Evolutionary conservation across 371 early-diverging fungal genomes (phyloP).

Genomic region (Apophysomyces variabilis): DNA sequence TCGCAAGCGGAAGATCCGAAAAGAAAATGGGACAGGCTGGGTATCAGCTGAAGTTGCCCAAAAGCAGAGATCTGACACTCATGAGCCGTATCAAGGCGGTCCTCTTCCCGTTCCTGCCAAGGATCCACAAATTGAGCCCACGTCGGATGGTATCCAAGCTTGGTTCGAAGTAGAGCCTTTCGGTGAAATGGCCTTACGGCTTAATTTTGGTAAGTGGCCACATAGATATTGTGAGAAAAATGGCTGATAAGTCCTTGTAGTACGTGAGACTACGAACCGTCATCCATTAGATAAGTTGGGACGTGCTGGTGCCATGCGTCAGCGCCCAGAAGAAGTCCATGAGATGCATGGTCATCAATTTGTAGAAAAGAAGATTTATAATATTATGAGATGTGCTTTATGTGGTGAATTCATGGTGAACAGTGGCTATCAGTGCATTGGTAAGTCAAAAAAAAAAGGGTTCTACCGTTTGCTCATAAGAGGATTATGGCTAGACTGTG

Average conservation of each 20-base stretch:
- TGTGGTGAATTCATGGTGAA: conserved; percentile 90
- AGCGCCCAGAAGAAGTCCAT: conserved; percentile 73
- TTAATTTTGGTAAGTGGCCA: conserved; percentile 70
- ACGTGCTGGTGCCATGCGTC: conserved; percentile 88
- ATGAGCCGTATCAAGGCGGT: background rate
- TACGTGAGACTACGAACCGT: conserved; percentile 43
- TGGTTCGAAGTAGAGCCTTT: conserved; percentile 94
- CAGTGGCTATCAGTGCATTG: conserved; percentile 88
- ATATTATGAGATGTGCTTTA: conserved; percentile 92
- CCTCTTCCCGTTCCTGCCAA: conserved; percentile 4
- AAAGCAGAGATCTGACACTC: conserved; percentile 9
- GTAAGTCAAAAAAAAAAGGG: conserved; percentile 35
- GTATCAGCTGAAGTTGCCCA: conserved; percentile 37
- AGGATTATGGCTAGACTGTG: conserved; percentile 70
- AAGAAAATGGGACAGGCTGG: conserved; percentile 47
- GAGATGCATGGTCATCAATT: conserved; percentile 92
- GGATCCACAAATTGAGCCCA: background rate
- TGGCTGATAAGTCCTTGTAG: conserved; percentile 14
- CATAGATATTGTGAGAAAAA: background rate
- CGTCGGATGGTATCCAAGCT: conserved; percentile 66
- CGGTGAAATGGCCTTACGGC: conserved; percentile 80
- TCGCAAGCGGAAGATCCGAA: conserved; percentile 65
- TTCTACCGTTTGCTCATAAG: background rate
- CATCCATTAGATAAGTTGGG: conserved; percentile 74
- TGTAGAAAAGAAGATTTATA: conserved; percentile 79